Base-by-base conservation (phyloP, 805 yeast genomes). In the Yamadazyma philogaea region DNA sequence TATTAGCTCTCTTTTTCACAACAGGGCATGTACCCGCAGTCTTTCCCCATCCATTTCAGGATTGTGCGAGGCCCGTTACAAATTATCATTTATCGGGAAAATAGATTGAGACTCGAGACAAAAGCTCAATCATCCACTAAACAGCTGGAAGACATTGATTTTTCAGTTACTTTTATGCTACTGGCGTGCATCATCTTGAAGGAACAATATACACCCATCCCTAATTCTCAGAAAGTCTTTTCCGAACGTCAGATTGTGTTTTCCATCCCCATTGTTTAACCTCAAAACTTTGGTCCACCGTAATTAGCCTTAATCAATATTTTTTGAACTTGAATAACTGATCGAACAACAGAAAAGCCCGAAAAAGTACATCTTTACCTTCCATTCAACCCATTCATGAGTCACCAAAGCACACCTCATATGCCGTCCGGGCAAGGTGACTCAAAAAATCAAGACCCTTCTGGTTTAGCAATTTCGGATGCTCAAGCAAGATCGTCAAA, bases 401-500 rank as follows among this genome's bases (percentile, higher is more conserved):
- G 68, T 48, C 68, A 62, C 38, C 64, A 63, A 27, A 60, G 57
- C 42, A 67, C 70, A 11, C 71, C 70, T 35, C 66, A 63, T 44
- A 37, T 61, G 49, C 27, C 35, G 5, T 30, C 30, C 27, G 17
- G 33, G 12, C 24, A 18, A 14, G 30, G 37, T 16, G 39, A 36
- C 19, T 6, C 27, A 11, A 39, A 42, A 30, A 14, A 20, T 20
- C 16, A 21, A 7, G 22, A 42, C 36, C 47, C 45, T 33, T 32
- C 34, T 11, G 30, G 30, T 22, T 26, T 43, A 6, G 45, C 30
- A 16, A 34, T 50, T 3, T 41, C 61, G 21, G 75, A 78, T 50
- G 52, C 72, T n/a, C 68, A 67, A 17, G 81, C 81, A 4, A 61
- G 69, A 14, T 72, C 70, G 45, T 68, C 82, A 6, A 75, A 78